Conservation (phyloP, 495 filamentous ascomycete species). For the Neurospora sp. region DNA sequence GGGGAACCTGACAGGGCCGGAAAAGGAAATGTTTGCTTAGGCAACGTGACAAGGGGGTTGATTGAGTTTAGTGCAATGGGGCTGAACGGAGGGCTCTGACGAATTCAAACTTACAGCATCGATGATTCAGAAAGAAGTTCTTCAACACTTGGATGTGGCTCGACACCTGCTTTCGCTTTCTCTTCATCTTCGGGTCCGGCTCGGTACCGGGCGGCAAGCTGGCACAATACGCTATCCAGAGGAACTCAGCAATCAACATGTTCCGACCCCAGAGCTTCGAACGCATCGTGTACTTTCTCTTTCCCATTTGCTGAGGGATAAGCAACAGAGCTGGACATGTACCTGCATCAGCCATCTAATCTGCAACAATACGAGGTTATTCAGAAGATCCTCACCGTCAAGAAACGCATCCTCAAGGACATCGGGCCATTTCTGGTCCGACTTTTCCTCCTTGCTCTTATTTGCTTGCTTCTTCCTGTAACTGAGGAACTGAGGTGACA, state of each 20-base stretch:
- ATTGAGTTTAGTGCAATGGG: background rate
- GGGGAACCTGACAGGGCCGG: background rate
- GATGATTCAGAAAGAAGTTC: constrained; percentile 46
- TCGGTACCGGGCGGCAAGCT: constrained; percentile 24
- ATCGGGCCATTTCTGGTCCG: constrained; percentile 63
- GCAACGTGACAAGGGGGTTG: background rate
- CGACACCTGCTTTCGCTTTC: constrained; percentile 81
- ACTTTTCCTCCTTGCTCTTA: constrained; percentile 39
- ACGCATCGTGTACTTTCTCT: constrained; percentile 62
- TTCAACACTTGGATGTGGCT: constrained; percentile 98
- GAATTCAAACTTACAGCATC: constrained; percentile 18
- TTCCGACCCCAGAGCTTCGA: constrained; percentile 77
- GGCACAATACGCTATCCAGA: constrained; percentile 45
- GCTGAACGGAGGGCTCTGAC: background rate
- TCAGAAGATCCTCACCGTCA: constrained; percentile 52
- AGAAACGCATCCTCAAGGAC: constrained; percentile 80
- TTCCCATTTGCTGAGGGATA: constrained; percentile 65
- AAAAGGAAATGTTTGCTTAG: background rate
- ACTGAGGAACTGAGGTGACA: constrained; percentile 50
- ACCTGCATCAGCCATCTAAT: background rate
- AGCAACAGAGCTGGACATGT: constrained; percentile 56
- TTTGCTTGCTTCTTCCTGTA: constrained; percentile 60
- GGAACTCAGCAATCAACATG: constrained; percentile 78
- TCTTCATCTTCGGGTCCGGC: constrained; percentile 24
- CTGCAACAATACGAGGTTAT: background rate